Percentiles rank a stretch among this genome's conserved stretches.
Conservation (phyloP, 2,329 filamentous ascomycete species). For the Lachnellula suecica region DNA sequence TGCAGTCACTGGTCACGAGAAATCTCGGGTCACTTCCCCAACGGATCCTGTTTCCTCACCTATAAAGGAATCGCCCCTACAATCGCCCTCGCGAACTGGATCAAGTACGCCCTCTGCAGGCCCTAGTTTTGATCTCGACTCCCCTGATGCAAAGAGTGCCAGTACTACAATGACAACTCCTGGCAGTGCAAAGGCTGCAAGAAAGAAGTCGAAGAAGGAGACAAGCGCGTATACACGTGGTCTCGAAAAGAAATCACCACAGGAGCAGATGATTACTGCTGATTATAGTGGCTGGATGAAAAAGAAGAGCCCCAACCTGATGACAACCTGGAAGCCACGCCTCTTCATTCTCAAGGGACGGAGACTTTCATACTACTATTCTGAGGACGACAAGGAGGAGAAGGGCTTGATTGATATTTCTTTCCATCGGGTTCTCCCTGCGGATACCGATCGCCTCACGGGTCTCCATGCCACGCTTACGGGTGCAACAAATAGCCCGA, state of each 20-base stretch:
- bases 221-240: conserved; percentile 93
- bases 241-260: conserved; percentile 74
- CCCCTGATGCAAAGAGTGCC: conserved; percentile 62
- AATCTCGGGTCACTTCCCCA: conserved; percentile 50
- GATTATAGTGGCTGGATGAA: conserved; percentile 99
- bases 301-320: conserved; percentile 93
- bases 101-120: conserved; percentile 69
- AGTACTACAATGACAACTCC: conserved; percentile 40
- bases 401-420: conserved; percentile 97
- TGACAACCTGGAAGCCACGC: conserved; percentile 96
- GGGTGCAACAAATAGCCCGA: conserved; percentile 69
- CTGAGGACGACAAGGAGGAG: conserved; percentile 87
- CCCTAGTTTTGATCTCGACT: conserved; percentile 77
- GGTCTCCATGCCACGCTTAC: conserved; percentile 90
- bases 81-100: conserved; percentile 72
- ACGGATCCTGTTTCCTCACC: conserved; percentile 43
- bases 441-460: conserved; percentile 86
- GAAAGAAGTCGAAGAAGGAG: conserved; percentile 84
- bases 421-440: conserved; percentile 92
- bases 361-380: conserved; percentile 93
- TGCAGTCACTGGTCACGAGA: conserved; percentile 54
- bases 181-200: conserved; percentile 47
- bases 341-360: conserved; percentile 94
- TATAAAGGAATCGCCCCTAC: conserved; percentile 50
- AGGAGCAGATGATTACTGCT: conserved; percentile 79